Base-by-base conservation (phyloP, 1,284 basidiomycete genomes). In the Farysia itapuensis region DNA sequence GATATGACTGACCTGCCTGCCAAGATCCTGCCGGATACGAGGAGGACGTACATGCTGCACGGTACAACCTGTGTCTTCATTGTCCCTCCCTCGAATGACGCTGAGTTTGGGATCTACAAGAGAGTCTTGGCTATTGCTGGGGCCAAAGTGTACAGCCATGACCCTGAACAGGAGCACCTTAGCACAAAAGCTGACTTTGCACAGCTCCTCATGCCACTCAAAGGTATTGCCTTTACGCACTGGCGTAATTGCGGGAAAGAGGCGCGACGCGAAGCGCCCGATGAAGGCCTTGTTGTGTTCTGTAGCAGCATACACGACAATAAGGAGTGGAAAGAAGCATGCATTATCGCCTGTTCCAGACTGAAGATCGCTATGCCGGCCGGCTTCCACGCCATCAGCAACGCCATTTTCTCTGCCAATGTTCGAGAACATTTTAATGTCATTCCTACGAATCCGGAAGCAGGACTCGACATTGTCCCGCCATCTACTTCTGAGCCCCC, bases 61-160 rank as follows among this genome's bases (percentile, higher is more conserved):
- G 67, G 60, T 12, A 67, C 56, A 7, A 70, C 64, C 5, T 49
- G 47, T 29, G 39, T 70, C 15, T 44, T 67, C 19, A 46, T 69
- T 13, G 43, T 43, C 16, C 45, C 51, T 5, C 43, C 54, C 5
- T 19, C 12, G 25, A 50, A 64, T 47, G 50, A 58, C 4, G 28
- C 43, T 15, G 60, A 64, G 29, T 21, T 64, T 14, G 12, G 37
- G 18, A 54, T 58, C 39, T 64, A 64, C 36, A 44, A 43, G 12
- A 48, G 36, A 29, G 36, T 64, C 19, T 45, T 59, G 21, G 31
- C 43, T 24, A 21, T 51, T 2, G 54, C 46, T 4, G 60, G 60
- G 2, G 60, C 54, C 8, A 50, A 35, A 13, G 43, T 64, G 19
- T 53, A 47, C 12, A 35, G 23, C 14, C 54, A 64, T 29, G 43